A percentile compares a stretch with the other conserved stretches of the same genome.
These are phyloP conservation scores for Yamagishiella unicocca DNA, from an alignment of 139 green algal species.

Conservation along the genomic window DNA sequence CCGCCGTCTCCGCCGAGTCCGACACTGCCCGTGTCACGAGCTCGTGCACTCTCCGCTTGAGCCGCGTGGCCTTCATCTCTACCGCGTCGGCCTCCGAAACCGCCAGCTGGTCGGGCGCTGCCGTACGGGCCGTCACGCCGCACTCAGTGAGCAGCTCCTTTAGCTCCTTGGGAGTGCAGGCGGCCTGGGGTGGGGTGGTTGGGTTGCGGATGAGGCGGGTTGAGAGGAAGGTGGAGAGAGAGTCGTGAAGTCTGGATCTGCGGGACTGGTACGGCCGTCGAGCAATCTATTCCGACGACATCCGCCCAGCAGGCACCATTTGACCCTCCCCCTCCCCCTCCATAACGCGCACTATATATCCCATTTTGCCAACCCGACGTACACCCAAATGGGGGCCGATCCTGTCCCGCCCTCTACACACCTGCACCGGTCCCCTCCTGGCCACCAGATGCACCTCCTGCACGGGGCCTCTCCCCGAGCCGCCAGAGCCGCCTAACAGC, in stretches of 20 bases:
- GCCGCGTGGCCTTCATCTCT: conserved; percentile 70
- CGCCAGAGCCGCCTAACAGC: conserved; percentile 58
- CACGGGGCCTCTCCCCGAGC: conserved; percentile 21
- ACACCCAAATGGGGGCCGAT: no score
- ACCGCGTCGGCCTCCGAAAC: conserved; percentile 59
- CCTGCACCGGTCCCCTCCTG: conserved; percentile 88
- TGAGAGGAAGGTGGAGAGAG: background rate
- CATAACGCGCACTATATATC: no score
- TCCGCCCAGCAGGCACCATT: no score
- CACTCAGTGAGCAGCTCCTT: conserved; percentile 88
- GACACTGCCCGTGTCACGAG: conserved; percentile 35
- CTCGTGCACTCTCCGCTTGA: conserved; percentile 61
- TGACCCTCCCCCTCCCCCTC: background rate
- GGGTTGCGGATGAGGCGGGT: background rate
- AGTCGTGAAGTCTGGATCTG: no score
- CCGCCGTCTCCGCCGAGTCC: background rate
- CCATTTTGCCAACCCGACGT: no score
- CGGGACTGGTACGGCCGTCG: no score
- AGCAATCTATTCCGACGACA: no score
- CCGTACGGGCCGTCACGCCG: conserved; percentile 2
- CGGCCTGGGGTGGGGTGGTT: conserved; percentile 71
- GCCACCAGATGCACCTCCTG: conserved; percentile 87
- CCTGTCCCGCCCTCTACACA: conserved; percentile 36
- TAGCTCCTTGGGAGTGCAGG: conserved; percentile 97
- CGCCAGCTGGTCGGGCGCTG: conserved; percentile 14